A percentile compares a stretch with the other conserved stretches of the same genome.
These are phyloP conservation scores for Suhomyces anneliseae DNA, from an alignment of 1,139 yeast genomes.

Conservation along the genomic window DNA sequence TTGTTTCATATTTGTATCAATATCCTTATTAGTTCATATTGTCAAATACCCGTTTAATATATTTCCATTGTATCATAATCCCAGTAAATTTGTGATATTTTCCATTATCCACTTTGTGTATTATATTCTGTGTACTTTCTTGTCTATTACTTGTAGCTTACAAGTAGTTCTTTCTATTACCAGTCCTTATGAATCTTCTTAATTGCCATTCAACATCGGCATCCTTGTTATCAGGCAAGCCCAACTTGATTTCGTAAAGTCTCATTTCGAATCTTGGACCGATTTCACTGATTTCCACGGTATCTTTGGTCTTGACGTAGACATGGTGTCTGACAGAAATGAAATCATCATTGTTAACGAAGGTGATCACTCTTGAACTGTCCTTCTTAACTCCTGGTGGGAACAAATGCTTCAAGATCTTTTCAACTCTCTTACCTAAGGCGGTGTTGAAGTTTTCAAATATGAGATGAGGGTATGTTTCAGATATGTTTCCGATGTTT, in stretches of 20 bases:
- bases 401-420: conserved; percentile 81
- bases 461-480: conserved; percentile 89
- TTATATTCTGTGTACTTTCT: too few relatives aligned
- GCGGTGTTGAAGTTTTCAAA: conserved; percentile 88
- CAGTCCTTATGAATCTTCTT: conserved; percentile 90
- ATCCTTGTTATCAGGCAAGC: conserved; percentile 91
- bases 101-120: too few relatives aligned
- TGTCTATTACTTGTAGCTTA: conserved; percentile 3
- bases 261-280: conserved; percentile 99
- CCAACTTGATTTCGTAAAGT: conserved; percentile 80
- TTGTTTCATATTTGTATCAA: too few relatives aligned
- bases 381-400: conserved; percentile 97
- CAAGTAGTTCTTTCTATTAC: conserved; percentile 88
- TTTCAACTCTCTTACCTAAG: conserved; percentile 80
- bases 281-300: conserved; percentile 90
- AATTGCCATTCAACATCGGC: conserved; percentile 98
- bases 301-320: conserved; percentile 82
- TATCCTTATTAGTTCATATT: too few relatives aligned
- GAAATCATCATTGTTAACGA: conserved; percentile 86
- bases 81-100: too few relatives aligned
- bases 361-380: conserved; percentile 84
- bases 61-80: too few relatives aligned
- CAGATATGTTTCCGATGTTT: conserved; percentile 83
- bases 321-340: conserved; percentile 95
- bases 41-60: too few relatives aligned